A percentile compares a stretch with the other conserved stretches of the same genome.
Conservation (phyloP, 148 eudicot genomes). For the Arctostaphylos glauca region DNA sequence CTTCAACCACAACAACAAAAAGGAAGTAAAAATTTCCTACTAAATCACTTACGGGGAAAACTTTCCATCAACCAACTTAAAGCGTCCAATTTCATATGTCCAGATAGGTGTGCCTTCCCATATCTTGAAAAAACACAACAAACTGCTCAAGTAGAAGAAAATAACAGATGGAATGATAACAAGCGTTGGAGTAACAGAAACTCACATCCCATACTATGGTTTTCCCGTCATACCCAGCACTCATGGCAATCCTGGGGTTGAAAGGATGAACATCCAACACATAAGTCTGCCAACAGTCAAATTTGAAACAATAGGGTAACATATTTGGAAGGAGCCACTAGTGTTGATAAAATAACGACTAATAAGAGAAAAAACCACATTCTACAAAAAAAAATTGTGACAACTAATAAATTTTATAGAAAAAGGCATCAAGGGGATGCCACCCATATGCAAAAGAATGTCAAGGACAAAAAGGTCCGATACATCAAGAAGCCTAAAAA, state of each 20-base stretch:
- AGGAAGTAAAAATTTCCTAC: not conserved
- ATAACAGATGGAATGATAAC: not conserved
- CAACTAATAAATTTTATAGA: too few species aligned
- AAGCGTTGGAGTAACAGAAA: slow-evolving; percentile 14
- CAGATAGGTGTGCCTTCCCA: slow-evolving; percentile 95
- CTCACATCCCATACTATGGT: slow-evolving; percentile 97
- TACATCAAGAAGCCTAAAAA: too few species aligned
- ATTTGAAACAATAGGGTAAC: slow-evolving; percentile 16
- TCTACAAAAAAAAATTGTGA: too few species aligned
- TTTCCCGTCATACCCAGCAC: slow-evolving; percentile 98
- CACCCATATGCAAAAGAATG: too few species aligned
- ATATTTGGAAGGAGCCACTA: not conserved
- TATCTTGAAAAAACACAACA: slow-evolving; percentile 48
- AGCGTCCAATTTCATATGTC: slow-evolving; percentile 81
- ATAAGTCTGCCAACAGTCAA: slow-evolving; percentile 65
- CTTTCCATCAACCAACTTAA: slow-evolving; percentile 94
- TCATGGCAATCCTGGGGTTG: slow-evolving; percentile 98
- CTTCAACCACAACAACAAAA: not conserved
- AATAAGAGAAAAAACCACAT: not conserved
- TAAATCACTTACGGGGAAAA: slow-evolving; percentile 79
- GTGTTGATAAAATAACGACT: not conserved
- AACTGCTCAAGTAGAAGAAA: slow-evolving; percentile 10
- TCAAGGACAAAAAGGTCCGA: too few species aligned
- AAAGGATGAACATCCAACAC: slow-evolving; percentile 99
- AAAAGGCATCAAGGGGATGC: too few species aligned